Conservation (phyloP, 345 rosid genomes). For the Hevea brasiliensis region DNA sequence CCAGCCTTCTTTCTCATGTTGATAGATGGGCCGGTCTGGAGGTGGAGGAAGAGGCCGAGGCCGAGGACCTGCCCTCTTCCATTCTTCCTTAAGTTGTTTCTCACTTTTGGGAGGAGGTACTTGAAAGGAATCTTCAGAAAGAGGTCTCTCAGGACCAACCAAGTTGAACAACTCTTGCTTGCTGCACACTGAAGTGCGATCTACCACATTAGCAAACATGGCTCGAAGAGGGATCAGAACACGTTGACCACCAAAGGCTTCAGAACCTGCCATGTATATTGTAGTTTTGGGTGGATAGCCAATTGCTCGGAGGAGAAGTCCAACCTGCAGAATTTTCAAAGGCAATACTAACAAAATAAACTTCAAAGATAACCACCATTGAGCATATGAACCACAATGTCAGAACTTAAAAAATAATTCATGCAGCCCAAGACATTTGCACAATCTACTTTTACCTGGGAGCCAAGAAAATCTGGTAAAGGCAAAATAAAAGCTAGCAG, state of each 20-base stretch:
- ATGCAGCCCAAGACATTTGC: too few relatives aligned
- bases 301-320: constrained; percentile 83
- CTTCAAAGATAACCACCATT: neutral
- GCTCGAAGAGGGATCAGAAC: constrained; percentile 87
- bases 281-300: constrained; percentile 85
- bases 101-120: constrained; percentile 59
- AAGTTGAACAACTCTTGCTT: constrained; percentile 65
- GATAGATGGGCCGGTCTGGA: constrained; percentile 89
- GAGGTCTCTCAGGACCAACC: constrained; percentile 79
- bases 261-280: constrained; percentile 91
- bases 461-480: too few relatives aligned
- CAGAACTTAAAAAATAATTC: neutral
- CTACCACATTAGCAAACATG: constrained; percentile 76
- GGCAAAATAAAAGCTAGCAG: neutral
- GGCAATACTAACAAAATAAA: neutral
- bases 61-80: constrained; percentile 94
- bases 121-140: constrained; percentile 47
- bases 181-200: constrained; percentile 77
- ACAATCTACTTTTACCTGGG: too few relatives aligned
- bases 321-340: constrained; percentile 63
- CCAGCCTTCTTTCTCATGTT: constrained; percentile 98
- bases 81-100: constrained; percentile 69
- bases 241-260: constrained; percentile 94
- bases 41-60: constrained; percentile 99
- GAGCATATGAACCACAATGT: neutral